A percentile compares a stretch with the other conserved stretches of the same genome.
Conservation (phyloP, 371 early-diverging fungal species). For the Mortierella sp. region DNA sequence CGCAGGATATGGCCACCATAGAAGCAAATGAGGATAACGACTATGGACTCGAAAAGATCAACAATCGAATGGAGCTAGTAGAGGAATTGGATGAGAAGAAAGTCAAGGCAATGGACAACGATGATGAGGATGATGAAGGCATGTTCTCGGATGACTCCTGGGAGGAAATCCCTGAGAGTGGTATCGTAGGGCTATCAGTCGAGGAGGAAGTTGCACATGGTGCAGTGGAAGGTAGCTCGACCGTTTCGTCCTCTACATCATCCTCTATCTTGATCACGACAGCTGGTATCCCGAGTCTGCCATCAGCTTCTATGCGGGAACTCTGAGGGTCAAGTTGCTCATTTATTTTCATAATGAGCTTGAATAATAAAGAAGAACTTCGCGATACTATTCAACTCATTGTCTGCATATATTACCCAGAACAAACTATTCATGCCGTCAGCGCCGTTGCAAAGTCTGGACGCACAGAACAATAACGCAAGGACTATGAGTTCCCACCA, state of each 20-base stretch:
- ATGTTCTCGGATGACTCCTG: conserved; percentile 44
- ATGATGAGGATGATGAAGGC: conserved; percentile 11
- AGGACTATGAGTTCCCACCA: no score
- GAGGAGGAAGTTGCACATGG: conserved; percentile 3
- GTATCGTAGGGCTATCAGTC: conserved; percentile 7
- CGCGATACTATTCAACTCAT: no score
- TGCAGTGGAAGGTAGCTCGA: conserved; percentile 7
- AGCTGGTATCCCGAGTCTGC: conserved; percentile 4
- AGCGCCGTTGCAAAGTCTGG: no score
- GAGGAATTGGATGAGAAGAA: conserved; percentile 16
- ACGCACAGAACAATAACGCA: no score
- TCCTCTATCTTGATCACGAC: conserved; percentile 22
- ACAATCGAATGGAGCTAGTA: not conserved
- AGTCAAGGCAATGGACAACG: not conserved
- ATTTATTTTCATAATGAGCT: no score
- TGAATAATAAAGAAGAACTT: no score
- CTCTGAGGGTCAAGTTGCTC: conserved; percentile 2
- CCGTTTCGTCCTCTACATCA: conserved; percentile 17
- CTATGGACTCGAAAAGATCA: conserved; percentile 2
- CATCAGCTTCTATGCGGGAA: not conserved
- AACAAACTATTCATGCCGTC: no score
- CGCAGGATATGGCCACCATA: no score
- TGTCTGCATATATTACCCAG: no score
- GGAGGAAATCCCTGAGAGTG: conserved; percentile 37
- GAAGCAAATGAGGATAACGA: not conserved